These are phyloP conservation scores for Cicer bijugum DNA, from an alignment of 306 rosid species.

Conservation along the genomic window DNA sequence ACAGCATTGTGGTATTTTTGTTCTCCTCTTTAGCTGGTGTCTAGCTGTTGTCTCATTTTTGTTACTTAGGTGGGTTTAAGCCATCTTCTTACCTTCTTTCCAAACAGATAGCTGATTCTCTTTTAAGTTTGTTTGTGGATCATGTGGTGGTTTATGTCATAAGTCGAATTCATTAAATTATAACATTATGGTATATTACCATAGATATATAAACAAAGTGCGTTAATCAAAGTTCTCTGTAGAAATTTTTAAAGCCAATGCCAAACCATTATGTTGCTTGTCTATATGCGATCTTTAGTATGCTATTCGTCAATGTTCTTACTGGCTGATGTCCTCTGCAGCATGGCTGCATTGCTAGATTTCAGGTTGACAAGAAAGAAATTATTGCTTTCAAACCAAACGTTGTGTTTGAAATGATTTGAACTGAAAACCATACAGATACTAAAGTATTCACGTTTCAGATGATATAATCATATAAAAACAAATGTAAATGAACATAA, in stretches of 20 bases:
- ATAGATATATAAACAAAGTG: not conserved
- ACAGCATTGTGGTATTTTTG: constrained; percentile 37
- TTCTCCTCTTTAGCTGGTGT: not conserved
- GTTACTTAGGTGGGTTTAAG: not conserved
- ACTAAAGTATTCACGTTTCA: not conserved
- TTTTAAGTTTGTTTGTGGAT: not conserved
- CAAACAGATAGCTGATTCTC: constrained; percentile 16
- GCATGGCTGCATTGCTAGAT: not conserved
- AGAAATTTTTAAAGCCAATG: constrained; percentile 7
- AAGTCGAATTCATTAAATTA: not conserved
- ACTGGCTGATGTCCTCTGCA: not conserved
- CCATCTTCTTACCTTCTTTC: constrained; percentile 10
- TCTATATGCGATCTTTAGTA: not conserved
- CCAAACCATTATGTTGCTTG: not conserved
- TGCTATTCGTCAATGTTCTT: not conserved
- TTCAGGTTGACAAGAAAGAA: not conserved
- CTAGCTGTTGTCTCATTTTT: not conserved
- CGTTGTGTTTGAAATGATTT: not conserved
- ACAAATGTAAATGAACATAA: not conserved
- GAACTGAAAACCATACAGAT: not conserved
- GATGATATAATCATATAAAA: not conserved
- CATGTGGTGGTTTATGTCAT: constrained; percentile 5
- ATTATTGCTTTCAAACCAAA: not conserved
- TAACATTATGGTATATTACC: constrained; percentile 18
- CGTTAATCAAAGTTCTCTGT: not conserved